A percentile compares a stretch with the other conserved stretches of the same genome.
Evolutionary conservation across 805 yeast genomes (phyloP).

Genomic region (Candida khao-thaluensis): DNA sequence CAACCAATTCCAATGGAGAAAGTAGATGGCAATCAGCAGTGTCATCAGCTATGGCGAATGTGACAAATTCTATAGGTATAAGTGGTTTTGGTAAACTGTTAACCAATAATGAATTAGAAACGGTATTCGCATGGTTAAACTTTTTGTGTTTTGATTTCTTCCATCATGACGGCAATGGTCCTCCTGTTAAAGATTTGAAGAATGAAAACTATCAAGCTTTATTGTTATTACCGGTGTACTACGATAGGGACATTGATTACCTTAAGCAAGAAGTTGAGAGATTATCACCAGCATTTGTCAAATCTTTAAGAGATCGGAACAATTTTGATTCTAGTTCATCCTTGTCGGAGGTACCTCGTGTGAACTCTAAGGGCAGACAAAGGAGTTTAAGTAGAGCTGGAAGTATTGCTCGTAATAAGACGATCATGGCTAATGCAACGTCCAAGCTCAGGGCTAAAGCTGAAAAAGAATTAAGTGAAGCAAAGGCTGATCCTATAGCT

Average conservation of each 20-base stretch:
- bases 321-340: conserved; percentile 31
- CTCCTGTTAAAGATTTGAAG: conserved; percentile 62
- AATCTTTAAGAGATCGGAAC: conserved; percentile 48
- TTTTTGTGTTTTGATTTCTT: conserved; percentile 70
- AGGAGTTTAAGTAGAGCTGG: conserved; percentile 36
- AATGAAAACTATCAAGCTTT: conserved; percentile 63
- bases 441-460: conserved; percentile 50
- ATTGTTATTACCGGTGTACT: conserved; percentile 61
- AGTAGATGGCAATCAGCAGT: conserved; percentile 46
- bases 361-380: conserved; percentile 3
- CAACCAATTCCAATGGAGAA: conserved; percentile 2
- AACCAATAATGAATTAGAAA: conserved; percentile 59
- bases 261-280: conserved; percentile 60
- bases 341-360: no score
- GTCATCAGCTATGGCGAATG: conserved; percentile 51
- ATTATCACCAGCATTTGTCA: conserved; percentile 53
- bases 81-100: conserved; percentile 56
- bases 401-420: conserved; percentile 59
- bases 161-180: conserved; percentile 80
- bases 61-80: conserved; percentile 40
- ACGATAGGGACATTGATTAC: conserved; percentile 48
- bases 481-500: conserved; percentile 42
- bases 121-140: conserved; percentile 68
- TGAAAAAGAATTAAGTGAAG: conserved; percentile 42
- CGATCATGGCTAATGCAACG: conserved; percentile 73